Conservation (phyloP, 352 stramenopile species). For the Poterioochromonas sp. region DNA sequence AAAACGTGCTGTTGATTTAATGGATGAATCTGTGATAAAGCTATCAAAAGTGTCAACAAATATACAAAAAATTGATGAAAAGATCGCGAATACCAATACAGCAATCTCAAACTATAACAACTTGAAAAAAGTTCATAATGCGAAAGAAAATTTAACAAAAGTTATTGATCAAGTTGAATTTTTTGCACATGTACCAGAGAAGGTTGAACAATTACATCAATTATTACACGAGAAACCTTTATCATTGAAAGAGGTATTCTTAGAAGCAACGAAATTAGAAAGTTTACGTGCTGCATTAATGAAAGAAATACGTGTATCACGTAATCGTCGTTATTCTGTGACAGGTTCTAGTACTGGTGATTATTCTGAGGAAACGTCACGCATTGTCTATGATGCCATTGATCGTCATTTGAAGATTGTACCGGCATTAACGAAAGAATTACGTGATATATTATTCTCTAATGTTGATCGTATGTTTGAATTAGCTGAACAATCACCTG, state of each 20-base stretch:
- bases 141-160: slow-evolving; percentile 2
- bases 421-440: neutral
- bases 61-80: neutral
- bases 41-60: neutral
- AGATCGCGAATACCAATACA: slow-evolving; percentile 11
- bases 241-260: slow-evolving; percentile 4
- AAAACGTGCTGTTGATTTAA: slow-evolving; percentile 17
- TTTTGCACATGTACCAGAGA: slow-evolving; percentile 2
- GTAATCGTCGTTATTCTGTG: neutral
- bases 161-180: slow-evolving; percentile 23
- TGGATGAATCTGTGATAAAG: slow-evolving; percentile 16
- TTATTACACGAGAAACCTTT: neutral
- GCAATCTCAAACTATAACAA: neutral
- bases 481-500: neutral
- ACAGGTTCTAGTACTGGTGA: neutral
- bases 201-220: neutral
- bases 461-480: slow-evolving; percentile 22
- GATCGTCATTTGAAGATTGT: neutral
- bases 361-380: neutral
- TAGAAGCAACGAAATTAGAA: slow-evolving; percentile 17
- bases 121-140: neutral
- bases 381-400: neutral
- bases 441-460: neutral
- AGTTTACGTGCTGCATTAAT: neutral
- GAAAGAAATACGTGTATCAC: neutral